A percentile compares a stretch with the other conserved stretches of the same genome.
These are phyloP conservation scores for Castanopsis chinensis DNA, from an alignment of 306 rosid species.

Conservation along the genomic window DNA sequence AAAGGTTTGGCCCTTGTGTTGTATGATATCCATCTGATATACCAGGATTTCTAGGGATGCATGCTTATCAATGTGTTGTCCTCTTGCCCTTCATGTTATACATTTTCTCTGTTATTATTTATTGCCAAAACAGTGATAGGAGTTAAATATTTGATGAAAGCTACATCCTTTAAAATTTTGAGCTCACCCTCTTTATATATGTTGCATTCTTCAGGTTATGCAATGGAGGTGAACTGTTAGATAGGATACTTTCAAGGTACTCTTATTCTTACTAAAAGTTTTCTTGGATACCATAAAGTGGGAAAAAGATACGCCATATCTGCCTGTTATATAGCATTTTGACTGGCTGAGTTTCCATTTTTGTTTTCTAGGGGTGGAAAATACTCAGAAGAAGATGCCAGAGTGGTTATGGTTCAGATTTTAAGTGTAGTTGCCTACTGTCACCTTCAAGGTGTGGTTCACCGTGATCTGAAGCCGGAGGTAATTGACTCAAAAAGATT, in stretches of 20 bases:
- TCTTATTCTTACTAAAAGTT: background rate
- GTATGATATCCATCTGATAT: background rate
- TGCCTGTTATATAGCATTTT: slow-evolving; percentile 14
- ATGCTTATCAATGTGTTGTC: background rate
- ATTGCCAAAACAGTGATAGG: background rate
- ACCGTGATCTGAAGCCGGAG: slow-evolving; percentile 76
- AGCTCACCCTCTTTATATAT: slow-evolving; percentile 20
- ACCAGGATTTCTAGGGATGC: background rate
- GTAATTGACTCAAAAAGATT: slow-evolving; percentile 40
- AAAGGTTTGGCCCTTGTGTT: background rate
- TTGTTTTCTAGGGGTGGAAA: slow-evolving; percentile 67
- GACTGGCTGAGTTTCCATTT: slow-evolving; percentile 16
- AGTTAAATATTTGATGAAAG: background rate
- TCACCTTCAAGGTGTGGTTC: slow-evolving; percentile 66
- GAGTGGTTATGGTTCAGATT: slow-evolving; percentile 52
- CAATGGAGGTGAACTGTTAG: slow-evolving; percentile 86
- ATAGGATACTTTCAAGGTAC: slow-evolving; percentile 87
- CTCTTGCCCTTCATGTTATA: background rate
- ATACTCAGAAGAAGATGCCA: slow-evolving; percentile 64
- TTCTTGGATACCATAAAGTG: slow-evolving; percentile 10
- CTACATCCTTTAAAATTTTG: slow-evolving; percentile 1
- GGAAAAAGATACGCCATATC: slow-evolving; percentile 8
- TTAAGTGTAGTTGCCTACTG: slow-evolving; percentile 57
- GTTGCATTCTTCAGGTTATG: slow-evolving; percentile 60
- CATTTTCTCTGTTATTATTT: background rate